phyloP scores from a whole-genome alignment of 306 rosid genomes.

The Cyclanthera cordifolia region DNA sequence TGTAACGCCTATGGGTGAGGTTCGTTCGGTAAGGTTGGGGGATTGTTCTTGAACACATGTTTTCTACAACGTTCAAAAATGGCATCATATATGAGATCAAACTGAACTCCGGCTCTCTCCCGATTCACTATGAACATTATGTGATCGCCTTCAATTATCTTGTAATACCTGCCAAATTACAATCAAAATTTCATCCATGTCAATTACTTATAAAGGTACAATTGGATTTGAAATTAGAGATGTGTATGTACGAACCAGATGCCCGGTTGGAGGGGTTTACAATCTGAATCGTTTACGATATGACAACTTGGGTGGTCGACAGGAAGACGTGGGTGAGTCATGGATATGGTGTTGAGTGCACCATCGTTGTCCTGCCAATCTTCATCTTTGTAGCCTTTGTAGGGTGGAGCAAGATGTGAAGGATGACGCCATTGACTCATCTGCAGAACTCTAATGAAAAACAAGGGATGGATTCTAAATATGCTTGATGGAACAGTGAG shows the following conservation, averaged over 20 bases:
- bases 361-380: conserved; percentile 98
- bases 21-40: conserved; percentile 63
- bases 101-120: conserved; percentile 93
- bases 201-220: not conserved
- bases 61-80: conserved; percentile 93
- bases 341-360: conserved; percentile 84
- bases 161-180: conserved; percentile 67
- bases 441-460: conserved; percentile 75
- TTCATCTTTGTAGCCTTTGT: conserved; percentile 96
- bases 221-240: not conserved
- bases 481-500: conserved; percentile 73
- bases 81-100: conserved; percentile 75
- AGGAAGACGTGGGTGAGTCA: conserved; percentile 86
- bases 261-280: conserved; percentile 72
- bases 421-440: conserved; percentile 95
- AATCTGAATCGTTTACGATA: conserved; percentile 67
- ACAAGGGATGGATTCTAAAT: conserved; percentile 66
- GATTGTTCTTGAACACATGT: conserved; percentile 63
- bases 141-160: conserved; percentile 84
- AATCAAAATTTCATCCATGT: not conserved
- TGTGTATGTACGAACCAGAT: conserved; percentile 36
- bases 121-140: conserved; percentile 61
- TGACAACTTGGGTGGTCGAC: conserved; percentile 61
- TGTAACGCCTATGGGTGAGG: conserved; percentile 27
- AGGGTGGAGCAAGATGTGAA: conserved; percentile 65